Percentiles rank a stretch among this genome's conserved stretches.
Conservation (phyloP, 1,284 basidiomycete genomes). For the Sanghuangporus baumii region DNA sequence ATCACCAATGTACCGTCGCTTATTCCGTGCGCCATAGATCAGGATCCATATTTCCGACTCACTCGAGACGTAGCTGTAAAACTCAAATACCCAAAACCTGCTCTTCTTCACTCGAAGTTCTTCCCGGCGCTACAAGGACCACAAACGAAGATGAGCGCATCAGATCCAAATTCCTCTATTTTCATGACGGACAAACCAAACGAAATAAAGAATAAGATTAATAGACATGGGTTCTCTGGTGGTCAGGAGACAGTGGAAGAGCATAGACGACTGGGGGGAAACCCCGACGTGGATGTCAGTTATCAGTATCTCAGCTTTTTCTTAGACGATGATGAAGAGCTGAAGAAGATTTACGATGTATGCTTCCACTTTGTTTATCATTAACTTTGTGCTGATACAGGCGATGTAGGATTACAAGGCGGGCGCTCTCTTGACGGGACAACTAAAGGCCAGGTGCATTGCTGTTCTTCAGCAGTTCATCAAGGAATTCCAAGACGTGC, state of each 20-base stretch:
- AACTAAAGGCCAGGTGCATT: conserved; percentile 92
- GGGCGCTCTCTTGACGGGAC: conserved; percentile 84
- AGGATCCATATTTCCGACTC: conserved; percentile 95
- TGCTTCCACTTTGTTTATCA: conserved; percentile 23
- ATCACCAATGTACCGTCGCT: conserved; percentile 84
- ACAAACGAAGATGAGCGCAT: conserved; percentile 99
- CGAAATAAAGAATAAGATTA: conserved; percentile 98
- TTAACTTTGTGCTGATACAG: neutral
- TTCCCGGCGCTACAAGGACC: conserved; percentile 98
- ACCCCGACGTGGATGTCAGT: conserved; percentile 93
- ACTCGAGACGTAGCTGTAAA: conserved; percentile 93
- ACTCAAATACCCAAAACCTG: conserved; percentile 94
- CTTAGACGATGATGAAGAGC: conserved; percentile 88
- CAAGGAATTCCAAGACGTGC: conserved; percentile 84
- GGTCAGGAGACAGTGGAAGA: conserved; percentile 92
- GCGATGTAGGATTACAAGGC: conserved; percentile 78
- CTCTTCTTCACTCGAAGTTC: conserved; percentile 93
- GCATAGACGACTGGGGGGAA: conserved; percentile 82
- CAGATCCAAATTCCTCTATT: conserved; percentile 85
- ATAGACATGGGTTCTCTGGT: conserved; percentile 87
- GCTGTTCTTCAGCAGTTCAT: conserved; percentile 82
- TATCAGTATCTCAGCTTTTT: conserved; percentile 99
- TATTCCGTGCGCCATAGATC: conserved; percentile 98
- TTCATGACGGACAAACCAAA: conserved; percentile 93
- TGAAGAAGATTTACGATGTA: conserved; percentile 74